Base-by-base conservation (phyloP, 257 asterid species). In the Plectranthus barbatus region DNA sequence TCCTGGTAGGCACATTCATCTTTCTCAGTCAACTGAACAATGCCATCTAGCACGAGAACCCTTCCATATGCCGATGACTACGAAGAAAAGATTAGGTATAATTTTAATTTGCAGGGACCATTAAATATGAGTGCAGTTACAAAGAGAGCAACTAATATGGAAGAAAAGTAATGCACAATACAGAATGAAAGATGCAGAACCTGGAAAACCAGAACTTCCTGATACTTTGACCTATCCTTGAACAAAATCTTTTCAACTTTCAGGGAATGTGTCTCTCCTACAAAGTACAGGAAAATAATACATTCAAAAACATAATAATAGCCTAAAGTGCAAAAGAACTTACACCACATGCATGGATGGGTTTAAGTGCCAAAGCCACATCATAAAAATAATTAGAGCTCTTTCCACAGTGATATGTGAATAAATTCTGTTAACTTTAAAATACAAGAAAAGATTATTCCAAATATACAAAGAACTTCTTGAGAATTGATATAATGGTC, bases 1-100 rank as follows among this genome's bases (percentile, higher is more conserved):
- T 93, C 99, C 88, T 93, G 99, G 75, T 93, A 93, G 65, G 94
- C 96, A 68, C 94, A 93, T 71, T 93, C 99, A 74, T 93, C 99
- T 83, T 82, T 90, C 88, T 93, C 97, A 7, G 99, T 93, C 86
- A 93, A 74, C 82, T 93, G 99, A 77, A 93, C 84, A 74, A 93
- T 93, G 74, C 97, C 97, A 72, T 93, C 99, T 19, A 93, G 83
- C 69, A 85, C 97, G 71, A 93, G 96, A 46, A 93, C 99, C 75
- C 48, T 93, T 56, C 99, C 99, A 66, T 87, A 93, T 51, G 88
- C 56, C 55, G 80, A 64, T 6, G 97, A 90, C 99, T 93, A 83
- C 74, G 71, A 59, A 47, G 3, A 50, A 58, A 66, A 57, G 29
- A 68, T 8, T 44, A 50, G 23, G 31, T 6, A 14, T 3, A 14